These are phyloP conservation scores for Hypoxylon sp. DNA, from an alignment of 2,329 filamentous ascomycete species.

Conservation along the genomic window DNA sequence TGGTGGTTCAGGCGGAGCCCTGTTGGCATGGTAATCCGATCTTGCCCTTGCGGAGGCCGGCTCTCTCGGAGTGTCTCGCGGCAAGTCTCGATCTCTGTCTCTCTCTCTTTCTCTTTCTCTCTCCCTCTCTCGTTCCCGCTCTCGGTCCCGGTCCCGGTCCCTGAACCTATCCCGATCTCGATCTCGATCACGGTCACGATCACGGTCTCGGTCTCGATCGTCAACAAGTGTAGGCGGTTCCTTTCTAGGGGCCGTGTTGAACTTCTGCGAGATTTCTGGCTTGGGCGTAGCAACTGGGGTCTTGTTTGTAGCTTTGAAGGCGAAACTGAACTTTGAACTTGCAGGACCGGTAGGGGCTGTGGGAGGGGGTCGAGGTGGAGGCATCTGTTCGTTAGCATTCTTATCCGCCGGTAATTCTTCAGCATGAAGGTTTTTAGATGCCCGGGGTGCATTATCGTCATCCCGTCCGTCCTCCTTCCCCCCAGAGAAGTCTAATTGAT, in stretches of 20 bases:
- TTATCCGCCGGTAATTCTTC: slow-evolving; percentile 72
- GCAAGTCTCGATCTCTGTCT: slow-evolving; percentile 54
- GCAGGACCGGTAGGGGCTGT: slow-evolving; percentile 69
- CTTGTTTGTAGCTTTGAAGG: slow-evolving; percentile 83
- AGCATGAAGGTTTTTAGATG: slow-evolving; percentile 74
- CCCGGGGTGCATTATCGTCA: slow-evolving; percentile 72
- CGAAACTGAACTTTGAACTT: slow-evolving; percentile 87
- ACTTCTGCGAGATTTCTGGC: slow-evolving; percentile 76
- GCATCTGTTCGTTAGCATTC: slow-evolving; percentile 65
- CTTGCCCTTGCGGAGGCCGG: slow-evolving; percentile 54
- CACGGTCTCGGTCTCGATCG: slow-evolving; percentile 52
- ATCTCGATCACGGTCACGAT: slow-evolving; percentile 25
- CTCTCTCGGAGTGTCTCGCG: slow-evolving; percentile 53
- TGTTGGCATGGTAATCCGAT: slow-evolving; percentile 50
- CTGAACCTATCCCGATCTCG: slow-evolving; percentile 17
- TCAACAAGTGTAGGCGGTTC: slow-evolving; percentile 58
- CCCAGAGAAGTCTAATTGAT: slow-evolving; percentile 48
- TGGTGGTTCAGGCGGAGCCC: slow-evolving; percentile 58
- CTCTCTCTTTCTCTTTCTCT: slow-evolving; percentile 13
- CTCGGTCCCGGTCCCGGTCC: slow-evolving; percentile 14
- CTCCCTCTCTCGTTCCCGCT: slow-evolving; percentile 4
- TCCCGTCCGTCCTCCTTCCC: slow-evolving; percentile 61
- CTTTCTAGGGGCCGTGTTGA: slow-evolving; percentile 73
- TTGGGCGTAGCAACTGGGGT: slow-evolving; percentile 70
- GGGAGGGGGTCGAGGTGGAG: slow-evolving; percentile 64